Evolutionary conservation across 2,329 filamentous ascomycete species (phyloP), one percentile per base, ranked within the genome.

Genomic region (Botrytis fabae): DNA sequence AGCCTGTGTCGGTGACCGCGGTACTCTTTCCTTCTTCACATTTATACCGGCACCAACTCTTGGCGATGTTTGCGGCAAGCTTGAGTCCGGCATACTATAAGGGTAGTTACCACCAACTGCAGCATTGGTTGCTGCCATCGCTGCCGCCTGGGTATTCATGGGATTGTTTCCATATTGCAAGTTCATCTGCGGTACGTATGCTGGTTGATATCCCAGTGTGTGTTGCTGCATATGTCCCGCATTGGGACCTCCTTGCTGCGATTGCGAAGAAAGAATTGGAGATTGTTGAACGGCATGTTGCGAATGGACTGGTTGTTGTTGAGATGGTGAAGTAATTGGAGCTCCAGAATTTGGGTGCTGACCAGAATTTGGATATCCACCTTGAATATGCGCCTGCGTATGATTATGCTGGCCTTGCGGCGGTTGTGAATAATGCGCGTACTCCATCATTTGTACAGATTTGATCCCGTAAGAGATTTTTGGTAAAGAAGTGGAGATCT

Each of bases 121-220:
- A 1, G 95, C 95, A 28, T 95, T 95, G 1, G 95, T 97, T 35
- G 92, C 89, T 62, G 92, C 95, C 93, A 97, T 96, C 73, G 95
- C 95, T 68, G 95, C 95, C 22, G 94, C 94, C 82, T 97, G 93
- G 8, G 79, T 76, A 42, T 77, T 78, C 64, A 94, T 93, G 32
- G 92, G 89, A 48, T 92, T 91, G 83, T 95, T 93, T 73, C 88
- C 91, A 84, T 97, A 97, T 71, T 93, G 91, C 89, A 97, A 94
- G 79, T 87, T 87, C 78, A 90, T 87, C 76, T 91, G 89, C 75
- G 92, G 86, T 73, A 95, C 91, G 81, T 94, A 95, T 76, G 90
- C 86, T 81, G 92, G 89, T 79, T 93, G 89, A 83, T 97, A 98
- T 84, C 91, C 93, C 87, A 91, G 93, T 83, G 92, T 91, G 77